A percentile compares a stretch with the other conserved stretches of the same genome.
Conservation (phyloP, 176 grass and related monocot species). For the Cenchrus fungigraminus region DNA sequence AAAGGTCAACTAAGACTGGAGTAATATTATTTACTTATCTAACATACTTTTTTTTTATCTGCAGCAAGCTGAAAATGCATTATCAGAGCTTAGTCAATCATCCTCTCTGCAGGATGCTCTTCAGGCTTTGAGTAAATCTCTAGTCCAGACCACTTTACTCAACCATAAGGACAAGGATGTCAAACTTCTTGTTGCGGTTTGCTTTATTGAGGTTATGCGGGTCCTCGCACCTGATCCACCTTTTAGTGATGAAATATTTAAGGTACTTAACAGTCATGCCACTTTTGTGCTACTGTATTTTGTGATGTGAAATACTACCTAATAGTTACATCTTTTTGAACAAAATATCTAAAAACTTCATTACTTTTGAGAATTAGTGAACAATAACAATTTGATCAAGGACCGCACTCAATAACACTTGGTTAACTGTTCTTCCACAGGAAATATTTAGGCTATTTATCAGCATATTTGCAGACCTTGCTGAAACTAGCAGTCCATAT, state of each 20-base stretch:
- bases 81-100: slow-evolving; percentile 83
- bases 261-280: slow-evolving; percentile 56
- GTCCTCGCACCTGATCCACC: slow-evolving; percentile 87
- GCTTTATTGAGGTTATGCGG: slow-evolving; percentile 91
- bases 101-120: slow-evolving; percentile 67
- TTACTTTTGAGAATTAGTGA: slow-evolving; percentile 29
- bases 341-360: slow-evolving; percentile 18
- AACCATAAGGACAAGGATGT: slow-evolving; percentile 95
- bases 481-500: slow-evolving; percentile 81
- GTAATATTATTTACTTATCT: slow-evolving; percentile 35
- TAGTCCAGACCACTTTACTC: slow-evolving; percentile 73
- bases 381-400: slow-evolving; percentile 6
- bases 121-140: slow-evolving; percentile 65
- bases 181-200: slow-evolving; percentile 82
- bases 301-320: slow-evolving; percentile 9
- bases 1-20: neutral
- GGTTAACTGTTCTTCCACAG: slow-evolving; percentile 53
- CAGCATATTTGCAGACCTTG: slow-evolving; percentile 76
- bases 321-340: slow-evolving; percentile 20
- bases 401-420: slow-evolving; percentile 12
- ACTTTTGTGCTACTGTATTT: neutral
- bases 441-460: slow-evolving; percentile 94
- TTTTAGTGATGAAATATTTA: slow-evolving; percentile 86
- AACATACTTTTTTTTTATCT: slow-evolving; percentile 48
- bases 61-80: slow-evolving; percentile 86